phyloP scores from a whole-genome alignment of 2,329 filamentous ascomycete species.

The Torrubiella hemipterigena region DNA sequence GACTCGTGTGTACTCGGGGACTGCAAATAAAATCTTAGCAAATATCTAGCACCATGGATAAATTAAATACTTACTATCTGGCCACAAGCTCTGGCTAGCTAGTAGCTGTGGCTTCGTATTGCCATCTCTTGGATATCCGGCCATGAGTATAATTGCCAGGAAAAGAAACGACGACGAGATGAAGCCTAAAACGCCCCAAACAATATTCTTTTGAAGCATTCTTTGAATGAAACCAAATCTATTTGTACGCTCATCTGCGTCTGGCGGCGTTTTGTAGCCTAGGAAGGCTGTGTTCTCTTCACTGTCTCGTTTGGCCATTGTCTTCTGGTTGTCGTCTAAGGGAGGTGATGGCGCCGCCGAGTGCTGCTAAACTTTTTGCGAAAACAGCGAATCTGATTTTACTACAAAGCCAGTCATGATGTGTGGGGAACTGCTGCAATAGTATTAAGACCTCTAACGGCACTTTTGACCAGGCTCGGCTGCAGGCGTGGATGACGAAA shows the following conservation, averaged over 20 bases:
- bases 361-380: too few relatives aligned
- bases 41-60: not conserved
- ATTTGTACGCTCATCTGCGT: not conserved
- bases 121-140: not conserved
- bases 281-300: not conserved
- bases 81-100: not conserved
- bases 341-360: not conserved
- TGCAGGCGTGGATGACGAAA: not conserved
- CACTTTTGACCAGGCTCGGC: not conserved
- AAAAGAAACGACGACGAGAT: not conserved
- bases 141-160: not conserved
- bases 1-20: not conserved
- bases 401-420: not conserved
- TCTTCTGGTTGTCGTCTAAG: not conserved
- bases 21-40: not conserved
- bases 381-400: too few relatives aligned
- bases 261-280: not conserved
- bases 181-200: not conserved
- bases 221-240: not conserved
- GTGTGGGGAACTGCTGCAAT: not conserved
- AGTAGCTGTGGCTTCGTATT: not conserved
- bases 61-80: not conserved
- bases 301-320: not conserved
- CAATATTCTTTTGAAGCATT: not conserved
- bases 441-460: not conserved